Evolutionary conservation across 306 rosid genomes (phyloP).

Genomic region (Oxytropis ochrocephala): DNA sequence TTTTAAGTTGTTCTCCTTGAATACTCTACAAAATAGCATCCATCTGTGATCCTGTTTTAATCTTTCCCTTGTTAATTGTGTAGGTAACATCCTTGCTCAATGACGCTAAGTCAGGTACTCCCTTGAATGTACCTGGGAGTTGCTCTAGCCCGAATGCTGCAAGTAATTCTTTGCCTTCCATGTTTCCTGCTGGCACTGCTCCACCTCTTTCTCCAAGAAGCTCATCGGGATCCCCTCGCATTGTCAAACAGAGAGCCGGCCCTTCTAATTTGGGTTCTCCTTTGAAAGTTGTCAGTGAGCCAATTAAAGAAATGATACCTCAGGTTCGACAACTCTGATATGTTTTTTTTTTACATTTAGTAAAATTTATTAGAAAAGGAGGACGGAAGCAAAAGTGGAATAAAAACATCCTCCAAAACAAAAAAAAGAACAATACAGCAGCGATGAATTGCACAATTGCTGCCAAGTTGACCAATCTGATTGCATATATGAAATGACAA

Average conservation of each 20-base stretch:
- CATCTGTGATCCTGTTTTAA: background rate
- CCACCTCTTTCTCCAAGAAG: constrained; percentile 99
- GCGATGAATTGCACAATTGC: background rate
- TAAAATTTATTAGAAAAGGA: constrained; percentile 8
- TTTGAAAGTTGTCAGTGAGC: constrained; percentile 87
- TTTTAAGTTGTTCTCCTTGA: constrained; percentile 7
- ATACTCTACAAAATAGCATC: background rate
- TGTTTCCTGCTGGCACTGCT: constrained; percentile 99
- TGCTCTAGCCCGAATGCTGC: constrained; percentile 94
- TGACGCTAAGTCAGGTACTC: constrained; percentile 85
- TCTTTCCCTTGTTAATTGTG: constrained; percentile 12
- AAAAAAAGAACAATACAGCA: background rate
- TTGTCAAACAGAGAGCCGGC: constrained; percentile 82
- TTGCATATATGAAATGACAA: background rate
- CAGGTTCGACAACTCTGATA: constrained; percentile 50
- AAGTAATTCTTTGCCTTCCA: constrained; percentile 75
- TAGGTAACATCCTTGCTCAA: constrained; percentile 79
- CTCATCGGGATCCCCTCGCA: constrained; percentile 89
- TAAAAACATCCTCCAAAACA: background rate
- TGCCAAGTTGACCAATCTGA: background rate
- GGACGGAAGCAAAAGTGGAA: background rate
- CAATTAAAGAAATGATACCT: constrained; percentile 86
- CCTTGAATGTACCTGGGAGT: constrained; percentile 85
- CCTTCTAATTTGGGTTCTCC: constrained; percentile 86
- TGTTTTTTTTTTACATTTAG: background rate